Base-by-base conservation (phyloP, 1,284 basidiomycete genomes). In the Megacollybia platyphylla region DNA sequence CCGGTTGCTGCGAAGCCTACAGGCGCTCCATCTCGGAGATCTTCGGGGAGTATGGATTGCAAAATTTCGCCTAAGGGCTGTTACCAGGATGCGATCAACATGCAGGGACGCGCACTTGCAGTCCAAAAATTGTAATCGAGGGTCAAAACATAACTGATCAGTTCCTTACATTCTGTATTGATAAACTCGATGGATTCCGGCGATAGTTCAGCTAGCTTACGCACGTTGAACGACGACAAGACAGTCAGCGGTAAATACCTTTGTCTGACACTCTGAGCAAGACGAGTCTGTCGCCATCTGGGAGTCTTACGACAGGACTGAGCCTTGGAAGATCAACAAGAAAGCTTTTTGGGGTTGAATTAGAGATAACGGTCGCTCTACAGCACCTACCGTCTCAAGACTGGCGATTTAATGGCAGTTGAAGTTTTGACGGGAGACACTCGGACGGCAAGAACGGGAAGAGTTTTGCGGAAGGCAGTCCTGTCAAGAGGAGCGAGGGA, bases 1-100 rank as follows among this genome's bases (percentile, higher is more conserved):
- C 96, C 94, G 1, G 82, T 87, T 44, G 78, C 74, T 7, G 94
- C 84, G 62, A 92, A 98, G 0, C 89, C 86, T 1, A 79, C 78
- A 0, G 94, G 94, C 1, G 87, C 78, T 34, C 83, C 85, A 39
- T 85, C 79, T 15, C 76, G 68, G 1, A 92, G 66, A 13, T 79
- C 69, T 46, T 80, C 70, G 0, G 92, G 92, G 9, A 97, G 67
- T 37, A 91, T 70, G 5, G 83, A 69, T 43, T 81, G 71, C 6
- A 97, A 39, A 10, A 50, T 41, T 36, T 50, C 49, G 29, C 43
- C 44, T 47, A 17, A 7, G 18, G 10, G 4, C 3, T n/a, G 27
- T 26, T 40, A 27, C 8, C 4, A 26, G 28, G 32, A 36, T 31
- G 31, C 11, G 24, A 15, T 38, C 6, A 31, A 28, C 30, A 20